Percentiles rank a stretch among this genome's conserved stretches.
Conservation (phyloP, 176 grass and related monocot genomes). For the Juncus inflexus region DNA sequence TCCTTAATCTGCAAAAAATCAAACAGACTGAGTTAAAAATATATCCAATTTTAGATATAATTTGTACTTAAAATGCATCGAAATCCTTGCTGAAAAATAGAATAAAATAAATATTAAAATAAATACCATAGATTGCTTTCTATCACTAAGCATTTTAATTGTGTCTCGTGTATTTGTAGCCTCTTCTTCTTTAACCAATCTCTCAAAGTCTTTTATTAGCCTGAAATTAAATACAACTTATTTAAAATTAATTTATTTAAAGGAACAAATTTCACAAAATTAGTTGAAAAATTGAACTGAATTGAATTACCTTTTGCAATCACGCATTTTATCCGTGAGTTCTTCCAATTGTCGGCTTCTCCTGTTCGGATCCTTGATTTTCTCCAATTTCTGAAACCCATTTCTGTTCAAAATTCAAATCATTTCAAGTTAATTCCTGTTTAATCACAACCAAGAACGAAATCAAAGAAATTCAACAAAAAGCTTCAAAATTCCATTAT, state of each 20-base stretch:
- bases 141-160: constrained; percentile 65
- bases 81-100: neutral
- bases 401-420: constrained; percentile 48
- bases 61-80: neutral
- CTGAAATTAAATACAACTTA: constrained; percentile 33
- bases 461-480: too few species aligned
- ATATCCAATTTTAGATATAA: neutral
- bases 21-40: constrained; percentile 18
- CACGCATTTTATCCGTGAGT: constrained; percentile 91
- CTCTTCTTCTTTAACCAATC: constrained; percentile 59
- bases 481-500: too few species aligned
- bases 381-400: constrained; percentile 95
- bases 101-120: constrained; percentile 1
- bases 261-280: constrained; percentile 8
- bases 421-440: neutral
- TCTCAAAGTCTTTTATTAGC: constrained; percentile 95
- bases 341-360: constrained; percentile 84
- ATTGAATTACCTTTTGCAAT: constrained; percentile 75
- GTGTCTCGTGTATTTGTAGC: constrained; percentile 41
- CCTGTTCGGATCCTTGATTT: constrained; percentile 88
- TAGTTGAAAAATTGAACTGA: neutral
- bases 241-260: neutral
- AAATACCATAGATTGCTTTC: constrained; percentile 73
- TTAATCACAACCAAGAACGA: too few species aligned
- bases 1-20: constrained; percentile 86